Evolutionary conservation across 1,139 yeast species (phyloP).

Genomic region (Nadsonia starkeyi-henricii): DNA sequence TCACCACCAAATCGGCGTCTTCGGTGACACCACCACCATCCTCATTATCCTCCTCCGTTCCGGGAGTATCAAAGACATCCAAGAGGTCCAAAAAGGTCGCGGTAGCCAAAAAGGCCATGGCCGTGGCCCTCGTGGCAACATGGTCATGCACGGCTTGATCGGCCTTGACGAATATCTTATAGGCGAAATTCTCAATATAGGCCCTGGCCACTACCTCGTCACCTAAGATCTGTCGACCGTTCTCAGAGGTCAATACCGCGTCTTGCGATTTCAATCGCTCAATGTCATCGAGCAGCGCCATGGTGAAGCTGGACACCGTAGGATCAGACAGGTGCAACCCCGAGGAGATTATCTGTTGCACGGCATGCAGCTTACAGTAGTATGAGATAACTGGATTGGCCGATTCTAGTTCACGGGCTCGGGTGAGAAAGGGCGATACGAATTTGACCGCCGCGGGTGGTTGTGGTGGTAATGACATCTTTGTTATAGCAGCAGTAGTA

Average conservation of each 20-base stretch:
- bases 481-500: too few relatives aligned
- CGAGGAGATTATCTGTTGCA: constrained; percentile 46
- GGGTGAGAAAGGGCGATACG: constrained; percentile 32
- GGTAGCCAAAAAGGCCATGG: constrained; percentile 34
- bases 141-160: constrained; percentile 32
- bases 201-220: constrained; percentile 46
- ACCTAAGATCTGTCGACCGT: constrained; percentile 35
- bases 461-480: too few relatives aligned
- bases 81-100: constrained; percentile 35
- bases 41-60: constrained; percentile 12
- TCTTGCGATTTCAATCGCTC: constrained; percentile 34
- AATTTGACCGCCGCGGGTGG: constrained; percentile 17
- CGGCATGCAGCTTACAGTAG: constrained; percentile 32
- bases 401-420: constrained; percentile 36
- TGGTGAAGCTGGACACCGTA: constrained; percentile 44
- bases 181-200: constrained; percentile 47
- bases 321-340: constrained; percentile 41
- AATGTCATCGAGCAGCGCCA: constrained; percentile 46
- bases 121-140: constrained; percentile 28
- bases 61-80: constrained; percentile 27
- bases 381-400: constrained; percentile 43
- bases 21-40: constrained; percentile 11
- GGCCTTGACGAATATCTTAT: constrained; percentile 44
- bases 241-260: constrained; percentile 18
- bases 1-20: constrained; percentile 23